A percentile compares a stretch with the other conserved stretches of the same genome.
Conservation (phyloP, 805 yeast species). For the Candida maltosa region DNA sequence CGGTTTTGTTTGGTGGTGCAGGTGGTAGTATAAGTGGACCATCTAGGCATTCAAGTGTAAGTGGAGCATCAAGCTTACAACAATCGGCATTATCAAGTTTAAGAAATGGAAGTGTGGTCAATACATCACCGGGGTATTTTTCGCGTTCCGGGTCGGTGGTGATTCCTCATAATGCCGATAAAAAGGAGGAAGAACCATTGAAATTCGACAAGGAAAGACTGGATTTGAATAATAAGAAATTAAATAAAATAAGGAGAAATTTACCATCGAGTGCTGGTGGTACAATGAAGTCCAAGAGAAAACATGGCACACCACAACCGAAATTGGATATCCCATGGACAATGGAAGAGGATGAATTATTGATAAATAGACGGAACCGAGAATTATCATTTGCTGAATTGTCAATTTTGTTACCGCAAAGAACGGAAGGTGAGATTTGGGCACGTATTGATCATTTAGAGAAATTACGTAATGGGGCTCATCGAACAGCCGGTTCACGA, state of each 20-base stretch:
- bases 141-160: slow-evolving; percentile 37
- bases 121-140: slow-evolving; percentile 25
- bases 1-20: slow-evolving; percentile 38
- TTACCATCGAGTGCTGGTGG: slow-evolving; percentile 2
- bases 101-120: slow-evolving; percentile 38
- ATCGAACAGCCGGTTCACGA: slow-evolving; percentile 20
- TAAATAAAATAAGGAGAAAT: slow-evolving; percentile 8
- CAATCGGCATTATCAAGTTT: slow-evolving; percentile 36
- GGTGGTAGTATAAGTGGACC: slow-evolving; percentile 40
- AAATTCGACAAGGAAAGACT: slow-evolving; percentile 18
- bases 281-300: slow-evolving; percentile 6
- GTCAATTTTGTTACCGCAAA: slow-evolving; percentile 65
- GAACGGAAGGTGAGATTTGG: slow-evolving; percentile 74
- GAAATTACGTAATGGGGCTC: slow-evolving; percentile 31
- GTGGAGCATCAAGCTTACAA: slow-evolving; percentile 34
- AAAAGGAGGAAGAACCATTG: slow-evolving; percentile 19
- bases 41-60: slow-evolving; percentile 33
- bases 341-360: slow-evolving; percentile 70
- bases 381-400: slow-evolving; percentile 71
- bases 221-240: slow-evolving; percentile 10
- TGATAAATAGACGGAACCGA: slow-evolving; percentile 49
- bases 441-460: slow-evolving; percentile 51
- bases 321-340: slow-evolving; percentile 43
- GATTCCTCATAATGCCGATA: slow-evolving; percentile 29
- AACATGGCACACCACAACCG: slow-evolving; percentile 11